Conservation (phyloP, 352 stramenopile genomes). For the Phytophthora boehmeriae region DNA sequence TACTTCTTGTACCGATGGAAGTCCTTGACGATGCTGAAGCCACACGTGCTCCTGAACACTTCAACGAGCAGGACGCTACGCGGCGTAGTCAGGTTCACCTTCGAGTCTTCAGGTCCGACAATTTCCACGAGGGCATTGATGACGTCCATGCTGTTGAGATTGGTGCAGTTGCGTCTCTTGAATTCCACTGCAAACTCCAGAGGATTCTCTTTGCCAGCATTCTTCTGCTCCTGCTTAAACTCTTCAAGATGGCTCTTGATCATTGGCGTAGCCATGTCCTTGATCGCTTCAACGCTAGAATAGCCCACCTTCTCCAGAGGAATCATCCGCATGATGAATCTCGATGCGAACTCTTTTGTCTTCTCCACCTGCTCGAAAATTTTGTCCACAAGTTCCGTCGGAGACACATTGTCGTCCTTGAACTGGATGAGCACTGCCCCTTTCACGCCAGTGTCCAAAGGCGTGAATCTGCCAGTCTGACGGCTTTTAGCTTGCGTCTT, state of each 20-base stretch:
- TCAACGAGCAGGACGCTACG: constrained; percentile 71
- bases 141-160: constrained; percentile 73
- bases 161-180: constrained; percentile 80
- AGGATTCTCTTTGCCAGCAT: constrained; percentile 23
- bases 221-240: constrained; percentile 32
- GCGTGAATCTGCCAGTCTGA: constrained; percentile 70
- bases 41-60: constrained; percentile 79
- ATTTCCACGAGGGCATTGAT: constrained; percentile 69
- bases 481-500: constrained; percentile 60
- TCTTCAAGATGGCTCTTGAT: constrained; percentile 53
- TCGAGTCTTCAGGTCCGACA: constrained; percentile 59
- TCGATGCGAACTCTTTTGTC: constrained; percentile 73
- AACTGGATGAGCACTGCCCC: constrained; percentile 74
- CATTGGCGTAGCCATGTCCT: constrained; percentile 56
- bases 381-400: constrained; percentile 51
- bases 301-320: constrained; percentile 75
- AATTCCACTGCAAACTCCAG: constrained; percentile 70
- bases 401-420: constrained; percentile 54
- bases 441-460: constrained; percentile 77
- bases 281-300: constrained; percentile 66
- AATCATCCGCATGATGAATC: constrained; percentile 79
- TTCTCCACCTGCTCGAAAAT: constrained; percentile 69
- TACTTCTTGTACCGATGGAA: constrained; percentile 81
- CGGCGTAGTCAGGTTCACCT: constrained; percentile 76
- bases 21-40: constrained; percentile 73